Evolutionary conservation across 2,329 filamentous ascomycete genomes (phyloP).

Genomic region (Apiospora marii): DNA sequence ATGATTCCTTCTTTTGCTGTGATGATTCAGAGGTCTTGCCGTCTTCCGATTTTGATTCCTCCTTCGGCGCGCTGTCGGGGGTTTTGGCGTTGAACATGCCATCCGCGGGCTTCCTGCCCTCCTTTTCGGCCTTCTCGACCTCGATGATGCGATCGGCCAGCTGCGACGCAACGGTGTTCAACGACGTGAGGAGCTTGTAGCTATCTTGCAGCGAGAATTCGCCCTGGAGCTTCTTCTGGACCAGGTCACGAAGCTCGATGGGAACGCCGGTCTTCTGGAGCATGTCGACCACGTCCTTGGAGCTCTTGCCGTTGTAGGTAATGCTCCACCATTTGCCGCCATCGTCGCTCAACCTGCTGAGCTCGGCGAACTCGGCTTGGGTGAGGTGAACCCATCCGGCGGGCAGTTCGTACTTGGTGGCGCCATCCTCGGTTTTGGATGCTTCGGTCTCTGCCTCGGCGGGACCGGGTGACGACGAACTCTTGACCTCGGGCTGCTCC

Average conservation of each 20-base stretch:
- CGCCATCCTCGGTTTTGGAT: constrained; percentile 29
- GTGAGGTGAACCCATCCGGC: constrained; percentile 41
- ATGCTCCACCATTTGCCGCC: constrained; percentile 6
- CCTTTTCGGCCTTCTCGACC: not conserved
- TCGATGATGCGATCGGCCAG: constrained; percentile 29
- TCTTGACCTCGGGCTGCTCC: constrained; percentile 38
- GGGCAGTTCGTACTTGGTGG: constrained; percentile 32
- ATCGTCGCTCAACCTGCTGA: constrained; percentile 25
- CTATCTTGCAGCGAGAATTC: constrained; percentile 27
- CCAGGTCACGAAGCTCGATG: constrained; percentile 29
- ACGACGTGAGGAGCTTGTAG: constrained; percentile 31
- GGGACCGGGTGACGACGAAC: constrained; percentile 40
- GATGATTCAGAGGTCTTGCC: constrained; percentile 1
- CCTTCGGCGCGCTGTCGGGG: not conserved
- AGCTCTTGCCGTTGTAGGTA: constrained; percentile 16
- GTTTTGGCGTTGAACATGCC: constrained; percentile 16
- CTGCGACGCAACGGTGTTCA: constrained; percentile 30
- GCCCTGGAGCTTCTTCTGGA: constrained; percentile 29
- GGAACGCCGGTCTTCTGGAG: constrained; percentile 34
- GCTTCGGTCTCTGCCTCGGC: constrained; percentile 35
- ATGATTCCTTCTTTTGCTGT: constrained; percentile 13
- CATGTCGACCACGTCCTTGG: constrained; percentile 24
- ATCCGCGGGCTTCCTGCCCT: constrained; percentile 10
- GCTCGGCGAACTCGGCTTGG: constrained; percentile 31
- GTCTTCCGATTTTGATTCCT: constrained; percentile 3